Evolutionary conservation across 768 basidiomycete genomes (phyloP).

Genomic region (Kwoniella europaea): DNA sequence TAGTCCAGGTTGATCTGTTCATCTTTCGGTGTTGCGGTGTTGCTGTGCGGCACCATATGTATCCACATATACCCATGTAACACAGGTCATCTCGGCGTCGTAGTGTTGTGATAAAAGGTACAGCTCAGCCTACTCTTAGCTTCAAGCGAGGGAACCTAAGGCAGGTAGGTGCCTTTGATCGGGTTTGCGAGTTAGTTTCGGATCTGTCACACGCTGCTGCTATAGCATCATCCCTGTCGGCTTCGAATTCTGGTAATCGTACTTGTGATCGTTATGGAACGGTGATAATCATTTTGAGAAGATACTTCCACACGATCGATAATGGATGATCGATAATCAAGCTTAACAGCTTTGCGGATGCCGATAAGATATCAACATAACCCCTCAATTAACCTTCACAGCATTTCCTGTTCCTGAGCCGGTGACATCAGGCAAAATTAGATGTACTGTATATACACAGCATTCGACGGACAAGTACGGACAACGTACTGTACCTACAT

Average conservation of each 20-base stretch:
- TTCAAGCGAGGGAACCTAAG: not conserved
- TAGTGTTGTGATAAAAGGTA: not conserved
- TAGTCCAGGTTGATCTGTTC: not conserved
- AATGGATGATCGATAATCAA: not conserved
- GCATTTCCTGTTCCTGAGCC: not conserved
- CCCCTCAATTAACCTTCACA: not conserved
- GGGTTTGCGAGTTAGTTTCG: not conserved
- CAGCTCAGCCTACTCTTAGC: not conserved
- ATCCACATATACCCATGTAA: too few relatives aligned
- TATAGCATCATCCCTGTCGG: not conserved
- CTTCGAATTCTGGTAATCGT: not conserved
- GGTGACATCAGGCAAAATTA: not conserved
- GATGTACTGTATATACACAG: not conserved
- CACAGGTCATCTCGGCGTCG: not conserved
- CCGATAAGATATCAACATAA: too few relatives aligned
- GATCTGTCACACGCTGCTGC: not conserved
- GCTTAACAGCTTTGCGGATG: not conserved
- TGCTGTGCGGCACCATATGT: conserved; percentile 1
- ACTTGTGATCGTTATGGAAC: not conserved
- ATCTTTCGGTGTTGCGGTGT: not conserved
- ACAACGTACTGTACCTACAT: not conserved
- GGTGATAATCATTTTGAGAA: too few relatives aligned
- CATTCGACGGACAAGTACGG: not conserved
- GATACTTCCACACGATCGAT: too few relatives aligned
- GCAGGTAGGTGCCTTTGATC: not conserved